A percentile compares a stretch with the other conserved stretches of the same genome.
These are phyloP conservation scores for Trichomonas vaginalis DNA, from an alignment of 208 protist species.

Conservation along the genomic window DNA sequence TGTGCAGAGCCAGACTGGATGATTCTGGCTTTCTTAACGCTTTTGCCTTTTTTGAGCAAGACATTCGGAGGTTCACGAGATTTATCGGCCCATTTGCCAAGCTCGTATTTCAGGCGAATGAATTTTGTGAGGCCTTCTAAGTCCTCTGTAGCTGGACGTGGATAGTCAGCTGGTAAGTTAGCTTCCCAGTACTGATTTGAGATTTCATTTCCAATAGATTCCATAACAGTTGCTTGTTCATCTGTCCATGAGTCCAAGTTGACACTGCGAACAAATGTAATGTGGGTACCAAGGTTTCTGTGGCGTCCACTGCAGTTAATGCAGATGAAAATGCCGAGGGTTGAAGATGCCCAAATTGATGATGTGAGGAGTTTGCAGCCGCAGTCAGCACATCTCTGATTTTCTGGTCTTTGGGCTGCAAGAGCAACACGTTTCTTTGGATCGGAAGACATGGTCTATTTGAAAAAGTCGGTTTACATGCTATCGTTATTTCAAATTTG, in stretches of 20 bases:
- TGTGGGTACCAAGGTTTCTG: slow-evolving; percentile 43
- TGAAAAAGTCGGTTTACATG: not conserved
- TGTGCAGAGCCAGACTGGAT: not conserved
- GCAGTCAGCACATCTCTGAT: slow-evolving; percentile 27
- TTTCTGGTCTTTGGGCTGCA: not conserved
- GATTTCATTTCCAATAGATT: slow-evolving; percentile 16
- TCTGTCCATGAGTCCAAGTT: slow-evolving; percentile 41
- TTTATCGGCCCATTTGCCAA: not conserved
- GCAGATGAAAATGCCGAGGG: slow-evolving; percentile 49
- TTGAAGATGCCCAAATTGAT: slow-evolving; percentile 34
- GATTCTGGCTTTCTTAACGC: not conserved
- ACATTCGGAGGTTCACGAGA: not conserved
- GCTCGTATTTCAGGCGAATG: not conserved
- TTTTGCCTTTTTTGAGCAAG: not conserved
- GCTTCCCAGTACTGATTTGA: not conserved
- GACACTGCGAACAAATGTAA: slow-evolving; percentile 36
- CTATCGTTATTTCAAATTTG: too few relatives aligned
- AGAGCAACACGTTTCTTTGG: not conserved
- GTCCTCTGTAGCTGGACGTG: not conserved
- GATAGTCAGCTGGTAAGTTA: not conserved
- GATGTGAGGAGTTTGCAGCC: slow-evolving; percentile 19
- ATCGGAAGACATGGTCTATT: not conserved
- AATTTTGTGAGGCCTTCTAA: not conserved
- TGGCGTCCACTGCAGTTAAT: slow-evolving; percentile 47
- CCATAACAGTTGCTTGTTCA: slow-evolving; percentile 24